phyloP scores from a whole-genome alignment of 495 filamentous ascomycete species.

The Filosporella fistucella region DNA sequence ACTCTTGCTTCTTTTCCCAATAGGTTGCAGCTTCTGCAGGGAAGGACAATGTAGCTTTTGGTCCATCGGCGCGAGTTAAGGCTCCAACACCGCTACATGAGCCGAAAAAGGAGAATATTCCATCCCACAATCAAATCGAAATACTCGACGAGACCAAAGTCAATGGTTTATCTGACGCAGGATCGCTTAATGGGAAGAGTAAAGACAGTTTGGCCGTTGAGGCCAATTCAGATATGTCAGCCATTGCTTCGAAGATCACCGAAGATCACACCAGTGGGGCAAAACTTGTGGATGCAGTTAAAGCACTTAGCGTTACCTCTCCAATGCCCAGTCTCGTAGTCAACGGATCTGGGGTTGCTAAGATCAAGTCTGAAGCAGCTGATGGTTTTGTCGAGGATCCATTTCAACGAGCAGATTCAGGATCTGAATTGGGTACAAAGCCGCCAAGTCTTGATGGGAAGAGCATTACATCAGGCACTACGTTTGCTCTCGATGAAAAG shows the following conservation, averaged over 20 bases:
- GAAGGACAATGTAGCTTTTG: constrained; percentile 35
- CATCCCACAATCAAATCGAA: background rate
- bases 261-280: constrained; percentile 18
- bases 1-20: constrained; percentile 7
- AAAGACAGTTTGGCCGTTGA: background rate
- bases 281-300: constrained; percentile 33
- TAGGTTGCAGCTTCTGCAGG: constrained; percentile 52
- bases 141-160: background rate
- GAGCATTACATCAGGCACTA: constrained; percentile 85
- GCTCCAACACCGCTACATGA: constrained; percentile 9
- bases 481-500: constrained; percentile 91
- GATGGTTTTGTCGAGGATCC: constrained; percentile 23
- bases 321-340: constrained; percentile 43
- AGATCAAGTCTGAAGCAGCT: constrained; percentile 11
- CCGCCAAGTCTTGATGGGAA: constrained; percentile 86
- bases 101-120: constrained; percentile 21
- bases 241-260: background rate
- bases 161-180: background rate
- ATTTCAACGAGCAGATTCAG: constrained; percentile 55
- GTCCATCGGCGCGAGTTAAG: constrained; percentile 18
- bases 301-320: constrained; percentile 29
- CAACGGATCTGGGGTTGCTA: constrained; percentile 36
- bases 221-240: background rate
- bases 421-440: constrained; percentile 72
- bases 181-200: no score